Percentiles rank a stretch among this genome's conserved stretches.
Conservation (phyloP, 257 asterid species). For the Gardenia jasminoides region DNA sequence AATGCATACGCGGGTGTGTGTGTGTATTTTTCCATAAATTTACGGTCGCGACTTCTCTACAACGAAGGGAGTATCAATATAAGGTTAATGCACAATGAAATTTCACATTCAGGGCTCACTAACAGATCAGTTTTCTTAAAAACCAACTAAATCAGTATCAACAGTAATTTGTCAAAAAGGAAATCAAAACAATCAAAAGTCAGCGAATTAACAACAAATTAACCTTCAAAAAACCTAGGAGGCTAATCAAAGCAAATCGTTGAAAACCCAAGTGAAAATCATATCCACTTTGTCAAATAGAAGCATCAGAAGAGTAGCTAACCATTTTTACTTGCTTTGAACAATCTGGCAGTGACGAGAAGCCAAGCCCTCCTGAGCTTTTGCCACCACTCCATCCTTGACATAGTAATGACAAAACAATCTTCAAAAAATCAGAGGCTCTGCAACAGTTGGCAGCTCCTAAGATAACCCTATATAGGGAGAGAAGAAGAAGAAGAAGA, state of each 20-base stretch:
- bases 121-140: neutral
- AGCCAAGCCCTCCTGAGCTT: slow-evolving; percentile 6
- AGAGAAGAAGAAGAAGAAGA: neutral
- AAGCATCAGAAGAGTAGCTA: neutral
- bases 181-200: too few relatives aligned
- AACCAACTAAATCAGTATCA: too few relatives aligned
- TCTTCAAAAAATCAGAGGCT: neutral
- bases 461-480: neutral
- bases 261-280: neutral
- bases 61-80: neutral
- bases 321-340: neutral
- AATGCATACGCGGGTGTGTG: too few relatives aligned
- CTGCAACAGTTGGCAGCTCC: neutral
- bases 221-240: neutral
- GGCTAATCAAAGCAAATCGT: neutral
- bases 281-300: neutral
- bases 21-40: too few relatives aligned
- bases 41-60: neutral
- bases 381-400: neutral
- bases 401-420: neutral
- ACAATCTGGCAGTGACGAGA: neutral
- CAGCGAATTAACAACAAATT: too few relatives aligned
- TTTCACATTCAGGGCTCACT: neutral
- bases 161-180: neutral
- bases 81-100: neutral